These are phyloP conservation scores for Penicillium argentinense DNA, from an alignment of 495 filamentous ascomycete species.

Conservation along the genomic window DNA sequence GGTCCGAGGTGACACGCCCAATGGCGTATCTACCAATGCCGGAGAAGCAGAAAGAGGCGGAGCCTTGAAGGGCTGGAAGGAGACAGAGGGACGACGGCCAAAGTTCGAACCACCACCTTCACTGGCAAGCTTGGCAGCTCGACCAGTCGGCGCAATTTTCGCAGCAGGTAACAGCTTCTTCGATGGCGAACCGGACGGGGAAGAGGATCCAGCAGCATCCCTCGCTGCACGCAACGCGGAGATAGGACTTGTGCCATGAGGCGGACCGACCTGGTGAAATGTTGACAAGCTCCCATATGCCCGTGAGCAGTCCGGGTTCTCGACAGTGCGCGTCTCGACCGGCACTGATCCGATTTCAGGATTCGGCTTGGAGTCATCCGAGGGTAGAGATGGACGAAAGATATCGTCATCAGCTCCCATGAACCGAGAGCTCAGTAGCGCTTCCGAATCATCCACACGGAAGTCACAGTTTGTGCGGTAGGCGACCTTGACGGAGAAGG, in stretches of 20 bases:
- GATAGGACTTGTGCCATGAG: slow-evolving; percentile 78
- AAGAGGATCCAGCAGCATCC: slow-evolving; percentile 49
- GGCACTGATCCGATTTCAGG: slow-evolving; percentile 76
- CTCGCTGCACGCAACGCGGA: slow-evolving; percentile 74
- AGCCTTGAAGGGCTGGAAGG: slow-evolving; percentile 94
- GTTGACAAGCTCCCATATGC: slow-evolving; percentile 93
- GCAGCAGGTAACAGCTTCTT: slow-evolving; percentile 60
- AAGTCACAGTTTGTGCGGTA: slow-evolving; percentile 90
- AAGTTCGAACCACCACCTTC: slow-evolving; percentile 52
- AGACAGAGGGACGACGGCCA: slow-evolving; percentile 77
- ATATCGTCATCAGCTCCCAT: slow-evolving; percentile 88
- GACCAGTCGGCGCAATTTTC: slow-evolving; percentile 57
- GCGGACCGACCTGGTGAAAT: slow-evolving; percentile 78
- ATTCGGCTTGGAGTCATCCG: slow-evolving; percentile 35
- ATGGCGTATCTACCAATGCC: slow-evolving; percentile 51
- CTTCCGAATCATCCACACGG: slow-evolving; percentile 86
- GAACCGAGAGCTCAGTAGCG: slow-evolving; percentile 89
- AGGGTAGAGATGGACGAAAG: slow-evolving; percentile 70
- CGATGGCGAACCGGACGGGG: slow-evolving; percentile 57
- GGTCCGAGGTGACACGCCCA: slow-evolving; percentile 61
- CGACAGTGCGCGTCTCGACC: slow-evolving; percentile 38
- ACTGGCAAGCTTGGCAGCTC: slow-evolving; percentile 56
- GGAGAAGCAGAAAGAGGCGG: slow-evolving; percentile 92
- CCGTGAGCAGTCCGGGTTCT: slow-evolving; percentile 65
- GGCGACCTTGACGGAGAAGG: slow-evolving; percentile 74